Evolutionary conservation across 805 yeast species (phyloP).

Genomic region (Saturnispora hagleri): DNA sequence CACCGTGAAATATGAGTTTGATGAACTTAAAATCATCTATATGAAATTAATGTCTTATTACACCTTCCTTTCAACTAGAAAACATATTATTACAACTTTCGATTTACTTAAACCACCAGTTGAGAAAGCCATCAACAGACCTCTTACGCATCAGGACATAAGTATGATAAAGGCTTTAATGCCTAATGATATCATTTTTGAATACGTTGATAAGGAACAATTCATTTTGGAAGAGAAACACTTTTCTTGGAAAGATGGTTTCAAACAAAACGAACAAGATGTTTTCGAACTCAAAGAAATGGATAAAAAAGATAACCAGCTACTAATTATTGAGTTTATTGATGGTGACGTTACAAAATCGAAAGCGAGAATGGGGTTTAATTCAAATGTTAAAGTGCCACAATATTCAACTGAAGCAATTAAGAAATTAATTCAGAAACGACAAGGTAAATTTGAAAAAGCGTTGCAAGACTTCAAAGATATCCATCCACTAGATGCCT

Average conservation of each 20-base stretch:
- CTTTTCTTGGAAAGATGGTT: conserved; percentile 39
- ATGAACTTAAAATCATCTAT: conserved; percentile 38
- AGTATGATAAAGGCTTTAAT: conserved; percentile 53
- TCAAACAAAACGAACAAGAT: conserved; percentile 46
- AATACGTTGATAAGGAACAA: conserved; percentile 72
- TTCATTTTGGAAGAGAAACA: conserved; percentile 37
- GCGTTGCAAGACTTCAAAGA: conserved; percentile 31
- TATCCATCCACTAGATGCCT: conserved; percentile 25
- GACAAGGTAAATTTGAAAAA: conserved; percentile 44
- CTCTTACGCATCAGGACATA: conserved; percentile 43
- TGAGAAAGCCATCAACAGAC: conserved; percentile 38
- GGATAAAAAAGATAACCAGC: conserved; percentile 34
- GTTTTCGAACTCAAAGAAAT: conserved; percentile 39
- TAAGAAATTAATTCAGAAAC: conserved; percentile 46
- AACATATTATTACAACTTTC: conserved; percentile 51
- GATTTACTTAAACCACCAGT: conserved; percentile 44
- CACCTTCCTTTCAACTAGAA: conserved; percentile 53
- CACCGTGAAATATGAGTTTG: conserved; percentile 15
- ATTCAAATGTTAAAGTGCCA: conserved; percentile 39
- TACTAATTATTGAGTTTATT: conserved; percentile 66
- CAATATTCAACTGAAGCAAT: conserved; percentile 48
- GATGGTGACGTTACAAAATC: conserved; percentile 52
- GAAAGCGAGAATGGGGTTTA: conserved; percentile 36
- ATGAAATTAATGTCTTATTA: conserved; percentile 49
- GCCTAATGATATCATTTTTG: conserved; percentile 62